phyloP scores from a whole-genome alignment of 495 filamentous ascomycete genomes.

The Penicillium salamii region DNA sequence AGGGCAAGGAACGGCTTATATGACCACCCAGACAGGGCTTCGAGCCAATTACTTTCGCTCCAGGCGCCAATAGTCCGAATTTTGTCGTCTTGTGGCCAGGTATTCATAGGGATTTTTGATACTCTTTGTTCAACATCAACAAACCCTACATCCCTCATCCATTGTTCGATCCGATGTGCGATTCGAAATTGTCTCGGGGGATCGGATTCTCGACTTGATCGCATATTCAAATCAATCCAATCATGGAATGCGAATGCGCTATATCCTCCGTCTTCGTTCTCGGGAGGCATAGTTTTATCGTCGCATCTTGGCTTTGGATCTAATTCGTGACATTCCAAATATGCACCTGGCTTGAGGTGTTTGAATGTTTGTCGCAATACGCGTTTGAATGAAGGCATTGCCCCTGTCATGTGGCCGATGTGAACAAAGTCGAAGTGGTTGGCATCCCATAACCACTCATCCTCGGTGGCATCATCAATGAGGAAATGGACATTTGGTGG shows the following conservation, averaged over 20 bases:
- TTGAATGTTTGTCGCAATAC: constrained; percentile 41
- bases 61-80: constrained; percentile 47
- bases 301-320: constrained; percentile 57
- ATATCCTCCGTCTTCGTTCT: constrained; percentile 36
- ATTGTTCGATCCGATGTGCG: constrained; percentile 49
- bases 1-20: constrained; percentile 44
- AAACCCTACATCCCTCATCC: constrained; percentile 61
- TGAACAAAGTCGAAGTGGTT: constrained; percentile 50
- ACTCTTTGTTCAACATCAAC: constrained; percentile 57
- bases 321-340: constrained; percentile 62
- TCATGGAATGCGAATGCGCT: constrained; percentile 44
- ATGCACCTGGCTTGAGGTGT: constrained; percentile 62
- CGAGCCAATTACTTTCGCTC: constrained; percentile 40
- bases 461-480: constrained; percentile 50
- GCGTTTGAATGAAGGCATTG: constrained; percentile 38
- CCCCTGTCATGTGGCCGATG: constrained; percentile 41
- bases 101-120: constrained; percentile 56
- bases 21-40: constrained; percentile 44
- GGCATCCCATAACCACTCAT: constrained; percentile 47
- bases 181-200: constrained; percentile 50
- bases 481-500: constrained; percentile 60
- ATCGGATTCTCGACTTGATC: constrained; percentile 45
- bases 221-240: constrained; percentile 51
- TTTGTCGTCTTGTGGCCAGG: constrained; percentile 57
- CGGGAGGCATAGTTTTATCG: constrained; percentile 55